A percentile compares a stretch with the other conserved stretches of the same genome.
These are phyloP conservation scores for Fusarium goolgardi DNA, from an alignment of 2,329 filamentous ascomycete genomes.

Conservation along the genomic window DNA sequence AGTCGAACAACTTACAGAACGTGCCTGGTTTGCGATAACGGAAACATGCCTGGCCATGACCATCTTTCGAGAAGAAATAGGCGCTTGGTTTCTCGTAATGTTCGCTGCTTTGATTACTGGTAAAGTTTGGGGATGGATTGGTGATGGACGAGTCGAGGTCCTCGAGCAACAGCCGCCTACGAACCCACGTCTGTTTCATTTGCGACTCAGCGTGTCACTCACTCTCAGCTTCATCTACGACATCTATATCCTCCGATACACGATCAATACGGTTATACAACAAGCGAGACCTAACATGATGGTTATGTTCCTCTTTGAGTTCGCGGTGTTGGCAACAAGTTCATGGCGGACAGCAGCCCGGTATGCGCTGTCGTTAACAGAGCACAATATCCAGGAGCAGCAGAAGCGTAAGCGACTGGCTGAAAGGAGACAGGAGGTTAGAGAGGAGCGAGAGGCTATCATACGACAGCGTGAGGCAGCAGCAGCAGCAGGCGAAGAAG, in stretches of 20 bases:
- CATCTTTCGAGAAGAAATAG: constrained; percentile 94
- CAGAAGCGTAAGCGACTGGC: constrained; percentile 78
- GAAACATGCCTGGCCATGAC: constrained; percentile 99
- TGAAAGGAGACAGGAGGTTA: constrained; percentile 75
- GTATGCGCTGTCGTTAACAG: constrained; percentile 82
- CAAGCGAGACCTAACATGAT: constrained; percentile 97
- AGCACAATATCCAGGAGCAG: constrained; percentile 77
- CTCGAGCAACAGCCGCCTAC: constrained; percentile 94
- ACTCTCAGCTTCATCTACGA: constrained; percentile 84
- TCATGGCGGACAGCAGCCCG: constrained; percentile 82
- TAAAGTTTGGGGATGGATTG: constrained; percentile 99
- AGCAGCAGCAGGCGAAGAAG: constrained; percentile 68
- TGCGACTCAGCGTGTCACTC: constrained; percentile 82
- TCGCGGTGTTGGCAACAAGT: constrained; percentile 84
- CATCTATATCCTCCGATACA: constrained; percentile 81
- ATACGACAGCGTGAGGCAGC: constrained; percentile 61
- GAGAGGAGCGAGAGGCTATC: constrained; percentile 66
- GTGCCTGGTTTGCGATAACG: constrained; percentile 97
- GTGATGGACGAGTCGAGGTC: constrained; percentile 91
- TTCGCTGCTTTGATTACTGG: constrained; percentile 92
- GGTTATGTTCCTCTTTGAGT: constrained; percentile 99
- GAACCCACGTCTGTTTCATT: constrained; percentile 89
- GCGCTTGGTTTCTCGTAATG: constrained; percentile 95
- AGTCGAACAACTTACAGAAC: constrained; percentile 96
- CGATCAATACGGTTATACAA: constrained; percentile 83